phyloP scores from a whole-genome alignment of 1,139 yeast genomes.

The Sugiyamaella novakii region DNA sequence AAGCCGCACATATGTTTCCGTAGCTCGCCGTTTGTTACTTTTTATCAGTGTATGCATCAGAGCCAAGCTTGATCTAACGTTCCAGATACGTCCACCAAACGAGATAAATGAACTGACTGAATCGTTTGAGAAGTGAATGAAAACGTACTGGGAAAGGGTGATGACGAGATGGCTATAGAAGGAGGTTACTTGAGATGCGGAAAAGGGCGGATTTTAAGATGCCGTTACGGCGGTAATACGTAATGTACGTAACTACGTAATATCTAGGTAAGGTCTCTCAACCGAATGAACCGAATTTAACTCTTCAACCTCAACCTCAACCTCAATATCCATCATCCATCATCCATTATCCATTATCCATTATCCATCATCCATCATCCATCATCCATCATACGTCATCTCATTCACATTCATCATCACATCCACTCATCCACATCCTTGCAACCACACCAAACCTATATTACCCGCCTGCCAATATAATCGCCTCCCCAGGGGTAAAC shows the following conservation, averaged over 20 bases:
- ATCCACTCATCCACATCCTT: neutral
- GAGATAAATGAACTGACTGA: too few relatives aligned
- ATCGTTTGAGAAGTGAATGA: too few relatives aligned
- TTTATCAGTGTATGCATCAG: slow-evolving; percentile 1
- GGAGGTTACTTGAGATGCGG: neutral
- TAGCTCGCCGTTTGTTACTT: slow-evolving; percentile 1
- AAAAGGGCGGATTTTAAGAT: neutral
- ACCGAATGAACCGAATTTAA: too few relatives aligned
- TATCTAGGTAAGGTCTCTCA: too few relatives aligned
- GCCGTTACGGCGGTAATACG: neutral
- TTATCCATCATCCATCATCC: too few relatives aligned
- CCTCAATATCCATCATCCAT: too few relatives aligned
- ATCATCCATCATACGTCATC: too few relatives aligned
- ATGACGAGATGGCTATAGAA: neutral
- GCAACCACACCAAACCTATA: neutral
- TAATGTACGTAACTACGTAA: too few relatives aligned
- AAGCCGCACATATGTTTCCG: slow-evolving; percentile 6
- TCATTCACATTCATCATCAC: too few relatives aligned
- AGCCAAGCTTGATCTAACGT: slow-evolving; percentile 9
- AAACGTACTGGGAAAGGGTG: neutral
- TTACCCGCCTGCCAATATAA: neutral
- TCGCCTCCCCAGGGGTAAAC: too few relatives aligned
- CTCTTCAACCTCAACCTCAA: too few relatives aligned
- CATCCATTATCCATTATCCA: too few relatives aligned
- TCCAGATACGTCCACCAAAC: neutral